Evolutionary conservation across 768 basidiomycete species (phyloP), one percentile per base, ranked within the genome.

Genomic region (Psilocybe cyanescens): DNA sequence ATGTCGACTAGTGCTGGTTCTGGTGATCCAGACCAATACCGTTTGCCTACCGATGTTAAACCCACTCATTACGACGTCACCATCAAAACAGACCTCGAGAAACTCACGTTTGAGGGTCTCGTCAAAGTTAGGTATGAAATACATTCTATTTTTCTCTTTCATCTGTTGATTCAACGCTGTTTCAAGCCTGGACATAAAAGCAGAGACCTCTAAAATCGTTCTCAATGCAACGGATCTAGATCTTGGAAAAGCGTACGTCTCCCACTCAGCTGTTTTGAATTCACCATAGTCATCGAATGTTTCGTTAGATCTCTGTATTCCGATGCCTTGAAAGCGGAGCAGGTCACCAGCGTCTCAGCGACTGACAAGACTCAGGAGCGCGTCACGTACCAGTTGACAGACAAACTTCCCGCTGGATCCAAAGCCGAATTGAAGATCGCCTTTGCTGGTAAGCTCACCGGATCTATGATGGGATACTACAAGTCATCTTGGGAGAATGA

Each of bases 401-500:
- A 75, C 2, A 70, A 76, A 16, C 79, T 95, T n/a, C 85, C 87
- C 0, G 83, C 86, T 29, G 86, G 86, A 28, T 83, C 89, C 52
- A 87, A 87, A 68, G 91, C 88, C 37, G 84, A 86, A 64, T 73
- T 99, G 55, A 86, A 81, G 64, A 75, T 95, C 55, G 78, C 79
- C 2, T 97, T 92, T 76, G 79, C 76, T n/a, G 88, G 86, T 11
- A 79, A 84, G 66, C 79, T 99, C 48, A 86, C 82, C 2, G 83
- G 82, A 44, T 80, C 77, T 58, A 91, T 97, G 94, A 84, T 84
- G 70, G 95, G 94, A 29, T 94, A 95, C 74, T 95, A 95, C 78
- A 83, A 83, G 63, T 86, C 89, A 31, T 75, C 82, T 11, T 88
- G 82, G 71, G 84, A 90, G 70, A 72, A 83, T 45, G 83, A 87